Conservation (phyloP, 257 asterid species). For the Verbascum thapsus region DNA sequence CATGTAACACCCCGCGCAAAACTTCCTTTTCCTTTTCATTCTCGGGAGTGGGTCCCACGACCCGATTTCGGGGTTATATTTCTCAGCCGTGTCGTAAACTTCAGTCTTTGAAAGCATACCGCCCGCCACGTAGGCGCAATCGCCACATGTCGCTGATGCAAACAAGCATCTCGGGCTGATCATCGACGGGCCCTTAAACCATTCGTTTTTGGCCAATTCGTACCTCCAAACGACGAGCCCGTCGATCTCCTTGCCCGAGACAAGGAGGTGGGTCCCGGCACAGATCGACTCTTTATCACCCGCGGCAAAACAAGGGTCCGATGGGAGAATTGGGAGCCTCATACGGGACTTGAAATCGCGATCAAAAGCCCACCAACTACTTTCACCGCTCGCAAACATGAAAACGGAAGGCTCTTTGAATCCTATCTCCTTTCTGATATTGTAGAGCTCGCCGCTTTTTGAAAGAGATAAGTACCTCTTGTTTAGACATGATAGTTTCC, state of each 20-base stretch:
- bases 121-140: constrained; percentile 68
- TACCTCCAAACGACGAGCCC: constrained; percentile 74
- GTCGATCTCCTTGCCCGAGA: constrained; percentile 65
- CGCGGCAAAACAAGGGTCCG: constrained; percentile 55
- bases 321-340: constrained; percentile 63
- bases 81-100: constrained; percentile 60
- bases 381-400: constrained; percentile 72
- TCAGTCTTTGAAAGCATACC: constrained; percentile 42
- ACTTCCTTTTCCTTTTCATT: constrained; percentile 57
- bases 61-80: constrained; percentile 46
- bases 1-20: constrained; percentile 76
- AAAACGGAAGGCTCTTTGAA: constrained; percentile 59
- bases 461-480: constrained; percentile 55
- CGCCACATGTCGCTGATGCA: constrained; percentile 73
- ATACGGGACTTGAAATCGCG: constrained; percentile 52
- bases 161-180: constrained; percentile 71
- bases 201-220: constrained; percentile 53
- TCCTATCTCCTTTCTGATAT: constrained; percentile 51
- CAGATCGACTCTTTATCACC: constrained; percentile 80
- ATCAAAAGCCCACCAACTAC: constrained; percentile 71
- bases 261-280: constrained; percentile 70
- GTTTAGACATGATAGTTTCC: constrained; percentile 60
- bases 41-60: constrained; percentile 66
- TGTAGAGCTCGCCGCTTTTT: constrained; percentile 56
- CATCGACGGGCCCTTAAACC: constrained; percentile 77